A percentile compares a stretch with the other conserved stretches of the same genome.
These are phyloP conservation scores for Elongisporangium anandrum DNA, from an alignment of 352 stramenopile genomes.

Conservation along the genomic window DNA sequence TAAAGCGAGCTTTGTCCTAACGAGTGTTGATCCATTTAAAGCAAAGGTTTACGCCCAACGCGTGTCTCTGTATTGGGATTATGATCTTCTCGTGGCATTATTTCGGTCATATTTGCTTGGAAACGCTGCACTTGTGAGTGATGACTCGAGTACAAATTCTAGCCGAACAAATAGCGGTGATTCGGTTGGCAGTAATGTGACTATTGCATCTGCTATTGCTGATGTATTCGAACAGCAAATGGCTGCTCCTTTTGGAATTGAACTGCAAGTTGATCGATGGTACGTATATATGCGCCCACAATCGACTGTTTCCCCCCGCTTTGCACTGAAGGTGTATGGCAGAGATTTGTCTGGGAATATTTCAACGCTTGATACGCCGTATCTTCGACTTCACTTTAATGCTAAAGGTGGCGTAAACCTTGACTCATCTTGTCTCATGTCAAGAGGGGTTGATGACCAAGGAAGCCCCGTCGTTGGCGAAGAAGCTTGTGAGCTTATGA, in stretches of 20 bases:
- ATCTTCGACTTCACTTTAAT: slow-evolving; percentile 26
- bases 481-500: slow-evolving; percentile 43
- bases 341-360: slow-evolving; percentile 28
- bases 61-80: slow-evolving; percentile 65
- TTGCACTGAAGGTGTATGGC: slow-evolving; percentile 41
- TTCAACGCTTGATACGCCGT: slow-evolving; percentile 32
- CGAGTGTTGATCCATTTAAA: slow-evolving; percentile 47
- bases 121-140: slow-evolving; percentile 16
- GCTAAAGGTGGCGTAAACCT: slow-evolving; percentile 31
- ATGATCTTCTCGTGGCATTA: slow-evolving; percentile 55
- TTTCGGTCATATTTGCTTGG: slow-evolving; percentile 51
- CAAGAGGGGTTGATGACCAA: neutral
- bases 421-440: slow-evolving; percentile 34
- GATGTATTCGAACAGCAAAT: neutral
- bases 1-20: slow-evolving; percentile 49
- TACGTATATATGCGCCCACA: slow-evolving; percentile 59
- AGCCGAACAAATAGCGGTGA: slow-evolving; percentile 2
- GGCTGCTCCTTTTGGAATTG: slow-evolving; percentile 22
- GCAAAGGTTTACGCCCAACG: slow-evolving; percentile 44
- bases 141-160: slow-evolving; percentile 12
- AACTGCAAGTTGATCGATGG: slow-evolving; percentile 44
- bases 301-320: slow-evolving; percentile 21
- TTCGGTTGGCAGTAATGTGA: neutral
- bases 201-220: neutral
- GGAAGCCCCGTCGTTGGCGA: slow-evolving; percentile 9